Evolutionary conservation across 2,329 filamentous ascomycete species (phyloP).

Genomic region (Bretziella fagacearum): DNA sequence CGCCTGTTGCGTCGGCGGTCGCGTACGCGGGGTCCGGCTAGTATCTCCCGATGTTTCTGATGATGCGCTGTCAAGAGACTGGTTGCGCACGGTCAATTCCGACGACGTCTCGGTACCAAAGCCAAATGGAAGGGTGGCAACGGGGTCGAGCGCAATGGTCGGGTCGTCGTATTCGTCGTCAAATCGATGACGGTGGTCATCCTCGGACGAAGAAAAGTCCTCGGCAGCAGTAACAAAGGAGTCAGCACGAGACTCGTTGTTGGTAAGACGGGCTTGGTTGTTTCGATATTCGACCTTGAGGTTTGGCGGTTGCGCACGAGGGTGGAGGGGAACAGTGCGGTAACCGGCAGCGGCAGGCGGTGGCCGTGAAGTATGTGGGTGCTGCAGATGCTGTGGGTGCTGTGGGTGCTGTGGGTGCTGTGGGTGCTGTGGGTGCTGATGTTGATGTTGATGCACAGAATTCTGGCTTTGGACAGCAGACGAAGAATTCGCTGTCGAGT

Average conservation of each 20-base stretch:
- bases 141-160: slow-evolving; percentile 3
- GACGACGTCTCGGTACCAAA: neutral
- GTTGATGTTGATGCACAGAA: neutral
- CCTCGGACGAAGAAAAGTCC: slow-evolving; percentile 13
- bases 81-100: slow-evolving; percentile 5
- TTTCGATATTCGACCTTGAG: slow-evolving; percentile 7
- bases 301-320: slow-evolving; percentile 1
- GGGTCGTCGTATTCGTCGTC: neutral
- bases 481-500: neutral
- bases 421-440: neutral
- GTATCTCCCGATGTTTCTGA: slow-evolving; percentile 6
- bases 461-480: neutral
- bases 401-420: neutral
- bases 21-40: slow-evolving; percentile 10
- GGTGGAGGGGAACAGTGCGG: slow-evolving; percentile 6
- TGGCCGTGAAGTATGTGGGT: neutral
- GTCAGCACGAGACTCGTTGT: slow-evolving; percentile 13
- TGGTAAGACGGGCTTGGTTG: slow-evolving; percentile 6
- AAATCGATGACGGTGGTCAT: slow-evolving; percentile 8
- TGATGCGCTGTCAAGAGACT: neutral
- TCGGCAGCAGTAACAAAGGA: slow-evolving; percentile 15
- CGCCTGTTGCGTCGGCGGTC: neutral
- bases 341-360: neutral
- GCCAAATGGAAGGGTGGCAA: slow-evolving; percentile 8
- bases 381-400: neutral